These are phyloP conservation scores for Dictyostelium citrinum DNA, from an alignment of 78 protist genomes.

Conservation along the genomic window DNA sequence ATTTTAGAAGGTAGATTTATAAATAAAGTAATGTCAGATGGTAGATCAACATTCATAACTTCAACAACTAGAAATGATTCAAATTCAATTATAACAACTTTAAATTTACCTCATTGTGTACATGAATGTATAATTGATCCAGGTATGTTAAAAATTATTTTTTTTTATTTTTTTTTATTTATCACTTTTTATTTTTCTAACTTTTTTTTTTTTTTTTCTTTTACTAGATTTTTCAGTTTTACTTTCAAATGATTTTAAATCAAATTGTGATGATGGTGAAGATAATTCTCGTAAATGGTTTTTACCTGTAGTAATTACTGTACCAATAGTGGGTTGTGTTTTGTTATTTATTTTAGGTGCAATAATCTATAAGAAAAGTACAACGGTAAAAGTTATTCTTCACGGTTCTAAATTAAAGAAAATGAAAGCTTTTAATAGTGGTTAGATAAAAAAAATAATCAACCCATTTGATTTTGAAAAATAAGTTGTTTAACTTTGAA, in stretches of 20 bases:
- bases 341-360: background rate
- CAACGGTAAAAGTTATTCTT: background rate
- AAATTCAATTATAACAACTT: background rate
- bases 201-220: background rate
- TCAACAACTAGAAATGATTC: background rate
- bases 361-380: background rate
- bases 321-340: background rate
- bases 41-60: background rate
- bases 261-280: background rate
- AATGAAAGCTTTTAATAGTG: background rate
- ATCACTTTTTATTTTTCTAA: background rate
- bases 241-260: background rate
- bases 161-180: background rate
- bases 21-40: conserved; percentile 5
- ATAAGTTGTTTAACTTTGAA: too few species aligned
- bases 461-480: too few species aligned
- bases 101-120: conserved; percentile 10
- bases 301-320: background rate
- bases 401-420: background rate
- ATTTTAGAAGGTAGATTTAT: conserved; percentile 17
- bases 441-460: too few species aligned
- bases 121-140: conserved; percentile 19
- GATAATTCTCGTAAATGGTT: background rate
- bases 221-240: background rate
- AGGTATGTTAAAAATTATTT: background rate